phyloP scores from a whole-genome alignment of 768 basidiomycete species.

The Pholiota microspora region DNA sequence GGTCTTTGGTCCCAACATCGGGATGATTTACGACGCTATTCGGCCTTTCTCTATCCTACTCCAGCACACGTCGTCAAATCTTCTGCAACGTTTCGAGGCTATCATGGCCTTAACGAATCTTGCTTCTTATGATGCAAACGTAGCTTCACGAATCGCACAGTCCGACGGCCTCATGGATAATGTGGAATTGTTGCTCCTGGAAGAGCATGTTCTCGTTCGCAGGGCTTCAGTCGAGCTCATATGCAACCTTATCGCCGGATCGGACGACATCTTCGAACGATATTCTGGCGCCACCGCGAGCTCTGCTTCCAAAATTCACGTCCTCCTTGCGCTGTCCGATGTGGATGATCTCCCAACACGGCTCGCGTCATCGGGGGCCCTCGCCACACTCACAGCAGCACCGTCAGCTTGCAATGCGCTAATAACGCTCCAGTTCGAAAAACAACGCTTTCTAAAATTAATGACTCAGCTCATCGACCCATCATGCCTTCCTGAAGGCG shows the following conservation, averaged over 20 bases:
- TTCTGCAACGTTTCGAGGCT: slow-evolving; percentile 87
- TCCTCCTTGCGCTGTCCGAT: slow-evolving; percentile 83
- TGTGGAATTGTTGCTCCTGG: slow-evolving; percentile 72
- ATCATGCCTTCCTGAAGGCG: slow-evolving; percentile 27
- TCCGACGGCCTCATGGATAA: slow-evolving; percentile 59
- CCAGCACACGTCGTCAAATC: slow-evolving; percentile 60
- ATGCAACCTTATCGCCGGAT: slow-evolving; percentile 85
- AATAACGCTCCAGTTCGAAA: slow-evolving; percentile 63
- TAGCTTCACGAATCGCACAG: slow-evolving; percentile 65
- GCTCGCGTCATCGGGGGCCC: slow-evolving; percentile 86
- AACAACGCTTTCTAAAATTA: slow-evolving; percentile 60
- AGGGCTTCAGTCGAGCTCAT: slow-evolving; percentile 88
- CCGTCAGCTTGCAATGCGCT: slow-evolving; percentile 59
- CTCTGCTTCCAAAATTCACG: slow-evolving; percentile 64
- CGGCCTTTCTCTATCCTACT: slow-evolving; percentile 77
- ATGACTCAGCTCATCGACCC: slow-evolving; percentile 70
- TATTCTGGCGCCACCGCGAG: slow-evolving; percentile 52
- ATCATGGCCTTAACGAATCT: slow-evolving; percentile 97
- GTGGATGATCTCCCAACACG: slow-evolving; percentile 84
- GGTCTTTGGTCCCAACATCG: slow-evolving; percentile 85
- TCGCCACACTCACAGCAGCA: slow-evolving; percentile 75
- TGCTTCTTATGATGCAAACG: slow-evolving; percentile 68
- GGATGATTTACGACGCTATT: slow-evolving; percentile 78
- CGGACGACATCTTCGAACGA: slow-evolving; percentile 71
- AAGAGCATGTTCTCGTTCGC: slow-evolving; percentile 79